Evolutionary conservation across 2,329 filamentous ascomycete species (phyloP).

Genomic region (Trichoderma pleuroti): DNA sequence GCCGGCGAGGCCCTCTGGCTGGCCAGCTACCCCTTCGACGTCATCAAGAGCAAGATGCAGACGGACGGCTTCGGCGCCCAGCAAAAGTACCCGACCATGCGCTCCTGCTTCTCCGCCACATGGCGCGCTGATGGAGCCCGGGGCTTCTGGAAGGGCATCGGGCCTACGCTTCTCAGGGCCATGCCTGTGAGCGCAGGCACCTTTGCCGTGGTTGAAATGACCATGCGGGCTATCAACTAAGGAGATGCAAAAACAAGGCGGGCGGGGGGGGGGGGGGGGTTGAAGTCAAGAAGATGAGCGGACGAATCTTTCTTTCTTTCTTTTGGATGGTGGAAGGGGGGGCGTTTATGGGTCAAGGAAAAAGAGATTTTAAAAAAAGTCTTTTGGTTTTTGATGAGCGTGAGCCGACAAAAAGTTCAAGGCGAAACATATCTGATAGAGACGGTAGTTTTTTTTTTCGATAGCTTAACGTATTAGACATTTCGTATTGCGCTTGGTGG

Average conservation of each 20-base stretch:
- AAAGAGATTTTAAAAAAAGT: background rate
- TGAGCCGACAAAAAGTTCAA: background rate
- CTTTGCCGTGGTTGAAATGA: slow-evolving; percentile 77
- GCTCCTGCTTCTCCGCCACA: slow-evolving; percentile 82
- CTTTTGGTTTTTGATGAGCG: background rate
- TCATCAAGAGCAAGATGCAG: slow-evolving; percentile 99
- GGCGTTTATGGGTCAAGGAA: slow-evolving; percentile 13
- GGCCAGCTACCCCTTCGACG: slow-evolving; percentile 89
- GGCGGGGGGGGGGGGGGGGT: too few relatives aligned
- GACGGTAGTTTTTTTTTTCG: background rate
- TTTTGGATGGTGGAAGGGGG: background rate
- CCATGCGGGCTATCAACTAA: slow-evolving; percentile 58
- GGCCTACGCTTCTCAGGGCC: slow-evolving; percentile 83
- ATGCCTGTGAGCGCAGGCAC: slow-evolving; percentile 99
- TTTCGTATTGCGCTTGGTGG: background rate
- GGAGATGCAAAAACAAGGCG: background rate
- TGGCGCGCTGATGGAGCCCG: slow-evolving; percentile 70
- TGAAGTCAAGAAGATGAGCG: background rate
- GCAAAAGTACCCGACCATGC: slow-evolving; percentile 76
- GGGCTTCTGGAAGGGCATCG: slow-evolving; percentile 95
- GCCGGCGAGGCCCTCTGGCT: slow-evolving; percentile 95
- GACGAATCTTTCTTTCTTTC: background rate
- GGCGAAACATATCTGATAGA: slow-evolving; percentile 4
- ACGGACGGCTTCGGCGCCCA: slow-evolving; percentile 79
- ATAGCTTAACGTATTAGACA: slow-evolving; percentile 1